Evolutionary conservation across 129 eudicot species (phyloP).

Genomic region (Calendula officinalis): DNA sequence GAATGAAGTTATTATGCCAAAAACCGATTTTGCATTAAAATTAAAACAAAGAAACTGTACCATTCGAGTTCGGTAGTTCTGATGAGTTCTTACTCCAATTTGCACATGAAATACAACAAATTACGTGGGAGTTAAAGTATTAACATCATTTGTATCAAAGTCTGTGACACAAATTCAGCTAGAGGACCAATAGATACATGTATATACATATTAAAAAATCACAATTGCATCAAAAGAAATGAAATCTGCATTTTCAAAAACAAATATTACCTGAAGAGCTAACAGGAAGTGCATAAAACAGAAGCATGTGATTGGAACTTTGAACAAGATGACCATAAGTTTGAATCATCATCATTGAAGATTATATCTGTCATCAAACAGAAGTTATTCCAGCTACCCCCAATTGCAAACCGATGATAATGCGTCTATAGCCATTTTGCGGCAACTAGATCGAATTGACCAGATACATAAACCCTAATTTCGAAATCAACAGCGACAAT

Average conservation of each 20-base stretch:
- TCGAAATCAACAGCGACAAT: background rate
- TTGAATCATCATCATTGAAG: conserved; percentile 17
- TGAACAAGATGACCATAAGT: conserved; percentile 16
- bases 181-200: too few species aligned
- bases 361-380: conserved; percentile 38
- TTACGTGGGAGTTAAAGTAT: too few species aligned
- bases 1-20: too few species aligned
- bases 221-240: too few species aligned
- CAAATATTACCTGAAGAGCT: conserved; percentile 23
- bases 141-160: too few species aligned
- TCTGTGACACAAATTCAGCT: too few species aligned
- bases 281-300: conserved; percentile 25
- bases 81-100: too few species aligned
- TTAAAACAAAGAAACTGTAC: too few species aligned
- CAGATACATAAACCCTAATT: conserved; percentile 27
- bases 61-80: too few species aligned
- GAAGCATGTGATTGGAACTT: conserved; percentile 22
- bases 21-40: too few species aligned
- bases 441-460: background rate
- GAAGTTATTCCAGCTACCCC: conserved; percentile 64
- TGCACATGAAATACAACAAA: too few species aligned
- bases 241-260: too few species aligned
- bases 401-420: conserved; percentile 42
- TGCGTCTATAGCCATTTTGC: conserved; percentile 23
- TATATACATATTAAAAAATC: background rate